Base-by-base conservation (phyloP, 2,329 filamentous ascomycete genomes). In the Parasarocladium wereldwijsianum region DNA sequence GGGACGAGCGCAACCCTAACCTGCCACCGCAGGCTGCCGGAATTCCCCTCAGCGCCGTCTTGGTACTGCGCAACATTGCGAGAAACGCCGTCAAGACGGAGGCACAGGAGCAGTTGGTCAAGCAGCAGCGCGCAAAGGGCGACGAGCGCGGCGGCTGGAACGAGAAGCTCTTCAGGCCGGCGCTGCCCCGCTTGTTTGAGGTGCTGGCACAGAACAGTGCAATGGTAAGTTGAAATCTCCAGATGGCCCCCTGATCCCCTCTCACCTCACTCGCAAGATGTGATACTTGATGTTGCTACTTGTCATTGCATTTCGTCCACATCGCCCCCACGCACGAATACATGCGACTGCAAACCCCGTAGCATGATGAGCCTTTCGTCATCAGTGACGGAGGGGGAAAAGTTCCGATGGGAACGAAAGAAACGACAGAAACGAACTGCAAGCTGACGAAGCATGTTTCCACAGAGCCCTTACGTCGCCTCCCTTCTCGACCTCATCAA, bases 31-130 rank as follows among this genome's bases (percentile, higher is more conserved):
- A 84, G 43, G 76, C 81, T 3, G 77, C 76, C 1, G 82, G 82
- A 5, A 75, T 87, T 20, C 79, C 82, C n/a, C 62, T 87, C 6
- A 81, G 77, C 32, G 77, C 79, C 3, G 75, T 79, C 10, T 61
- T 87, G 17, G 78, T 90, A 20, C 62, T 90, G 26, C 70, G 82
- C 17, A 90, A 90, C 46, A 70, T 90, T 36, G 81, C 81, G 9
- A 66, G 64, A 38, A 80, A 77, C 42, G 58, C 73, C 12, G 55
- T 64, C 42, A 75, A 74, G 58, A 74, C 68, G 7, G 64, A 69
- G 30, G 59, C 63, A 1, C 63, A 75, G 43, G 66, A 71, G 39
- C 57, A 59, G 42, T 50, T 70, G 3, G n/a, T 17, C 9, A 30
- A 30, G 20, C 28, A 21, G 13, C 14, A 17, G 14, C 28, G 19